phyloP scores from a whole-genome alignment of 2,329 filamentous ascomycete species.

The Trichothecium sympodiale region DNA sequence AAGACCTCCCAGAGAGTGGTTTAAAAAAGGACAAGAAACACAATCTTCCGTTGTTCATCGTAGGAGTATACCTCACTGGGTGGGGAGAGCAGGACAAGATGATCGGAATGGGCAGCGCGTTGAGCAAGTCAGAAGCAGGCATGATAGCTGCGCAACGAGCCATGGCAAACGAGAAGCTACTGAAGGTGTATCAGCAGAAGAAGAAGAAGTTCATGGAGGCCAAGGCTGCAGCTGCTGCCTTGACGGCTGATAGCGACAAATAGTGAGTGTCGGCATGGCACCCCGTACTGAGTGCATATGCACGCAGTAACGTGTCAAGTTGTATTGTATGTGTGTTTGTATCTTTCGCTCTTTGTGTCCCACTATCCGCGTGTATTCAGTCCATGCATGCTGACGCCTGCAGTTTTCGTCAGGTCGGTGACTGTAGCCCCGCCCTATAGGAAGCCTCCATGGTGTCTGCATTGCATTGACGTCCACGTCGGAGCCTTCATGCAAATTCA shows the following conservation, averaged over 20 bases:
- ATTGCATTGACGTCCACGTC: no score
- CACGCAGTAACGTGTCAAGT: no score
- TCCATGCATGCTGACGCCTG: no score
- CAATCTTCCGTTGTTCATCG: conserved; percentile 46
- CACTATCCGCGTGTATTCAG: no score
- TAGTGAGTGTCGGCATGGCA: no score
- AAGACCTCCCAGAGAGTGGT: conserved; percentile 34
- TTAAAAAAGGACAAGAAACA: conserved; percentile 38
- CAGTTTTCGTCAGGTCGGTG: no score
- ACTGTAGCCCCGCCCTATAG: no score
- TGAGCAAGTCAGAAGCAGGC: conserved; percentile 60
- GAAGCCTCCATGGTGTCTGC: no score
- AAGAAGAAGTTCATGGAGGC: conserved; percentile 32
- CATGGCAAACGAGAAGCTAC: conserved; percentile 54
- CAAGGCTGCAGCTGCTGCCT: conserved; percentile 1
- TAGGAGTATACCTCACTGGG: conserved; percentile 55
- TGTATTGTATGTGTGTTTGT: no score
- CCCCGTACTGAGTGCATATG: no score
- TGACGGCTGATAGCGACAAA: not conserved
- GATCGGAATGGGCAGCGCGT: conserved; percentile 51
- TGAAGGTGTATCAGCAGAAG: conserved; percentile 35
- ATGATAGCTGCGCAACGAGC: conserved; percentile 54
- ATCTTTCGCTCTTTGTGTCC: no score
- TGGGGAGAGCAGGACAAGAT: conserved; percentile 54
- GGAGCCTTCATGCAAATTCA: no score